Conservation (phyloP, 192 early-diverging fungal species). For the Phlyctochytrium arcticum region DNA sequence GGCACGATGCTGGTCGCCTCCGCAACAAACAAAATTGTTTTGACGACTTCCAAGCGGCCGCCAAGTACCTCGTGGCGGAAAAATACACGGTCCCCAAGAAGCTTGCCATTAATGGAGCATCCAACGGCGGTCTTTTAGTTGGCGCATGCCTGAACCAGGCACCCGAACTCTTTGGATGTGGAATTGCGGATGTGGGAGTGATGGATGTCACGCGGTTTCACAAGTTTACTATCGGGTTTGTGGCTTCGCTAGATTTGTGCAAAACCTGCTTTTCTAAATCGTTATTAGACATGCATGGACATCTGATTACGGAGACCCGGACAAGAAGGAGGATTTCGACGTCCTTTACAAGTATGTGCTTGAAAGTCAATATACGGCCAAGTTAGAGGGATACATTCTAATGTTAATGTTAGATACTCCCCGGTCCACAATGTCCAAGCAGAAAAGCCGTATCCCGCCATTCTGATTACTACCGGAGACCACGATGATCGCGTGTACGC, state of each 20-base stretch:
- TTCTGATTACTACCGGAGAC: slow-evolving; percentile 58
- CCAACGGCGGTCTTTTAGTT: slow-evolving; percentile 70
- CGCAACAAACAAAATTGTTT: slow-evolving; percentile 69
- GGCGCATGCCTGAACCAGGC: slow-evolving; percentile 69
- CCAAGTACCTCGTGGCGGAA: slow-evolving; percentile 52
- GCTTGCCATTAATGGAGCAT: slow-evolving; percentile 61
- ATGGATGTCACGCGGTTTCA: slow-evolving; percentile 73
- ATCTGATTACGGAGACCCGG: slow-evolving; percentile 64
- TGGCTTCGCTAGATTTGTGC: neutral
- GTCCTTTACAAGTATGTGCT: slow-evolving; percentile 42
- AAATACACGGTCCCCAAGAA: slow-evolving; percentile 55
- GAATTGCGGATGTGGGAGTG: slow-evolving; percentile 64
- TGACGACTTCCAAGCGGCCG: slow-evolving; percentile 72
- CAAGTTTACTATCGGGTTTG: slow-evolving; percentile 74
- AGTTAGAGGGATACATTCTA: slow-evolving; percentile 1
- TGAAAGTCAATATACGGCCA: slow-evolving; percentile 3
- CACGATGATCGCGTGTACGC: slow-evolving; percentile 46
- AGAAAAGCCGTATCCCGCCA: slow-evolving; percentile 50
- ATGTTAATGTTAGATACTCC: slow-evolving; percentile 33
- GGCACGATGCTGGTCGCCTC: slow-evolving; percentile 51
- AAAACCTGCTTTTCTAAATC: no score
- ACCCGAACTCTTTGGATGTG: slow-evolving; percentile 67
- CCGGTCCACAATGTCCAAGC: slow-evolving; percentile 64
- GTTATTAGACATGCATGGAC: slow-evolving; percentile 42
- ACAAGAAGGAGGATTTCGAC: slow-evolving; percentile 63